These are phyloP conservation scores for Cruciata laevipes DNA, from an alignment of 257 asterid genomes.

Conservation along the genomic window DNA sequence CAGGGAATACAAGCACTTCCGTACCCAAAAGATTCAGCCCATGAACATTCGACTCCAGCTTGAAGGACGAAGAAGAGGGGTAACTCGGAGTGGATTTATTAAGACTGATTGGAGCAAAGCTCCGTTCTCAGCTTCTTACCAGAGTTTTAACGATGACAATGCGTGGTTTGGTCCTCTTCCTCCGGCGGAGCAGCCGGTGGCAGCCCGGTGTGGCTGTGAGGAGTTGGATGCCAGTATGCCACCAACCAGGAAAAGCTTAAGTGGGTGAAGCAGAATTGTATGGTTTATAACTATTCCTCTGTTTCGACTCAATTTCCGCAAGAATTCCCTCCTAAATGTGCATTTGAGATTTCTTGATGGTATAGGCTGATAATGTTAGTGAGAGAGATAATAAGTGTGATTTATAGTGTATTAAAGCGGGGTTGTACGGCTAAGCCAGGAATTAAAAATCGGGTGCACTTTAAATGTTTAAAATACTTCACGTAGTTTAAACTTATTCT, in stretches of 20 bases:
- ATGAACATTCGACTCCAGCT: conserved; percentile 18
- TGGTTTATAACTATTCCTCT: conserved; percentile 9
- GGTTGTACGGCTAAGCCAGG: too few species aligned
- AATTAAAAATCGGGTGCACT: too few species aligned
- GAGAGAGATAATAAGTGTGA: too few species aligned
- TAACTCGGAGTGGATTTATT: neutral
- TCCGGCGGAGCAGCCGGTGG: neutral
- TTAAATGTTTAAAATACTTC: too few species aligned
- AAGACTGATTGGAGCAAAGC: conserved; percentile 12
- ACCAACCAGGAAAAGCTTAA: conserved; percentile 1
- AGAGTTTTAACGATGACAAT: neutral
- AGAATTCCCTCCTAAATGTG: conserved; percentile 4
- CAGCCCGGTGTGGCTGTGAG: neutral
- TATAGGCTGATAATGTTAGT: too few species aligned
- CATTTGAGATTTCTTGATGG: neutral
- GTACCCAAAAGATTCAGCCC: conserved; percentile 7
- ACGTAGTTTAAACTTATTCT: too few species aligned
- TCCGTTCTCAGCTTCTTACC: conserved; percentile 6
- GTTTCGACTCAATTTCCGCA: conserved; percentile 1
- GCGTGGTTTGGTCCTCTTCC: conserved; percentile 6
- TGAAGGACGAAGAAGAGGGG: conserved; percentile 17
- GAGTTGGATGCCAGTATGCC: conserved; percentile 9
- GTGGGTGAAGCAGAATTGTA: conserved; percentile 3
- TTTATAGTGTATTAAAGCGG: too few species aligned
- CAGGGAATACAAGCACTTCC: neutral